These are phyloP conservation scores for Comarum palustre DNA, from an alignment of 306 rosid species.

Conservation along the genomic window DNA sequence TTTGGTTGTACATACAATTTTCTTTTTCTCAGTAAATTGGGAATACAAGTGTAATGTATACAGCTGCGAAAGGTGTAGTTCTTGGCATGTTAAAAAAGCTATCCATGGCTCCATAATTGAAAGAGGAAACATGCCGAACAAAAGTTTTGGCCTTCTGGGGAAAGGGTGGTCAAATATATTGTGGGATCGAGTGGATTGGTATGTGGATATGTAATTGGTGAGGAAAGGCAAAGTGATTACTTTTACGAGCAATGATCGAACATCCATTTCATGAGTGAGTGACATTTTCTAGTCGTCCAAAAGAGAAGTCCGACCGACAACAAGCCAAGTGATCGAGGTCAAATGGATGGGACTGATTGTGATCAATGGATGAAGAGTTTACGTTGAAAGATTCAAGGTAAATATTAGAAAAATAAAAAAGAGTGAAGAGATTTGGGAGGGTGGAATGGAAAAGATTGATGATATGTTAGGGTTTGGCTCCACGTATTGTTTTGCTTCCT, in stretches of 20 bases:
- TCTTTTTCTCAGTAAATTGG: no score
- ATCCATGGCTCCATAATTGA: neutral
- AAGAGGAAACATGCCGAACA: neutral
- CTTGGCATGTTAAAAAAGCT: no score
- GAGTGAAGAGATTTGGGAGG: neutral
- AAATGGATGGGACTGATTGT: neutral
- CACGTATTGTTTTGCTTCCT: neutral
- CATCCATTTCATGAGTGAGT: constrained; percentile 16
- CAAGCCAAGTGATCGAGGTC: neutral
- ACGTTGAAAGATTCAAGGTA: neutral
- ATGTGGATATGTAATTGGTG: constrained; percentile 9
- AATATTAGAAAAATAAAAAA: neutral
- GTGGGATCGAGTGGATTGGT: constrained; percentile 10
- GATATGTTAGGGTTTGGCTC: no score
- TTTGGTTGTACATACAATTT: no score
- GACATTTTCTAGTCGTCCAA: neutral
- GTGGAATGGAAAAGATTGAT: neutral
- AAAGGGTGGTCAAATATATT: neutral
- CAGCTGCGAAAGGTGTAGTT: no score
- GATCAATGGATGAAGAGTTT: neutral
- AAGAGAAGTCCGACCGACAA: neutral
- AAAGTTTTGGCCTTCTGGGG: neutral
- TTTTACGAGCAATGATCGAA: constrained; percentile 28
- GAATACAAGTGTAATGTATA: no score
- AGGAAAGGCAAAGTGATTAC: constrained; percentile 9